phyloP scores from a whole-genome alignment of 805 yeast species.

The Saccharomycopsis malanga region DNA sequence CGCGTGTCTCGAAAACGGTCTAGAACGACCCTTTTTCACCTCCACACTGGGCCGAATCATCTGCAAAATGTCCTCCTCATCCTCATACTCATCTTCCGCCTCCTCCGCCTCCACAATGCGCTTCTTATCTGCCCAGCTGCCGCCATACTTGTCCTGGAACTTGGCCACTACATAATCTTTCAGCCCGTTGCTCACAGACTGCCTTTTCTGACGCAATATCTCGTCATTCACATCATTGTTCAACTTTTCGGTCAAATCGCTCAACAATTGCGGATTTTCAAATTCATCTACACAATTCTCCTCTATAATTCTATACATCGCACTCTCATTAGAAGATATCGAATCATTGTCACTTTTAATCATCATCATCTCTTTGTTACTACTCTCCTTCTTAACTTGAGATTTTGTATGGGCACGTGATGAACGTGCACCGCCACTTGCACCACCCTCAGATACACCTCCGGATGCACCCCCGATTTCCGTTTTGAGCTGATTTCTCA shows the following conservation, averaged over 20 bases:
- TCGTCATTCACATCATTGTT: slow-evolving; percentile 19
- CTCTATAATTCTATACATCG: slow-evolving; percentile 9
- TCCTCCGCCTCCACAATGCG: background rate
- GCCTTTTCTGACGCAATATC: slow-evolving; percentile 5
- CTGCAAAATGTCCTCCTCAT: slow-evolving; percentile 2
- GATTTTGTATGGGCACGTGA: background rate
- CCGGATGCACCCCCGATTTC: background rate
- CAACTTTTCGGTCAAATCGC: slow-evolving; percentile 12
- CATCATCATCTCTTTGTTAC: background rate
- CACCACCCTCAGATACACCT: background rate
- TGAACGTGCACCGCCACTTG: background rate
- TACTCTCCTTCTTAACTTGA: background rate
- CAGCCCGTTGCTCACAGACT: background rate
- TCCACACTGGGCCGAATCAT: background rate
- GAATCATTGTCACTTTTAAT: background rate
- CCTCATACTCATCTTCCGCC: background rate
- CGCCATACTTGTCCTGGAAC: background rate
- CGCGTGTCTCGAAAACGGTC: too few species aligned
- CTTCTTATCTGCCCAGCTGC: background rate
- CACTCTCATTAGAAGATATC: slow-evolving; percentile 13
- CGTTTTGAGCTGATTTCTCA: background rate
- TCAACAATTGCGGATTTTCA: slow-evolving; percentile 5
- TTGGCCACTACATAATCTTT: background rate
- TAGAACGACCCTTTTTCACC: too few species aligned
- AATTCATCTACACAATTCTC: background rate